phyloP scores from a whole-genome alignment of 768 basidiomycete genomes.

The Boletus coccyginus region DNA sequence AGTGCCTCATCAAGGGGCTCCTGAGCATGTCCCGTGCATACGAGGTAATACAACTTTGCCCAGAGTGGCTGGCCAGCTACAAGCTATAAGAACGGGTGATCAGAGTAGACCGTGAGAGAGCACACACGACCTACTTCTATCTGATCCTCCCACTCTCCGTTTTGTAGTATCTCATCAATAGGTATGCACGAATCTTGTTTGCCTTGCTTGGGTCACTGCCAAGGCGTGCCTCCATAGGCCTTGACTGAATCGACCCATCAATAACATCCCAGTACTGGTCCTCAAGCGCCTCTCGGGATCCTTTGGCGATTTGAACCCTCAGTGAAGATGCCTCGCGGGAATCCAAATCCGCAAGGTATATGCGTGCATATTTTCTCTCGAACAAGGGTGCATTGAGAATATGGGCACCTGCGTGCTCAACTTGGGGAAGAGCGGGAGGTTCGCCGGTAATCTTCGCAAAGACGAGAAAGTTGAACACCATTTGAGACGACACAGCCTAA shows the following conservation, averaged over 20 bases:
- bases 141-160: conserved; percentile 80
- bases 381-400: conserved; percentile 77
- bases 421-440: conserved; percentile 69
- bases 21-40: conserved; percentile 77
- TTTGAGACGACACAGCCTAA: conserved; percentile 54
- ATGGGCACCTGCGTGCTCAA: conserved; percentile 78
- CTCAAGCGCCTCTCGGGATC: conserved; percentile 79
- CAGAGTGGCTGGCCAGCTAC: conserved; percentile 87
- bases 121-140: conserved; percentile 65
- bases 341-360: conserved; percentile 65
- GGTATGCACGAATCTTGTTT: conserved; percentile 88
- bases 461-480: conserved; percentile 68
- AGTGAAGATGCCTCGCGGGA: conserved; percentile 65
- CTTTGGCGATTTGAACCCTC: conserved; percentile 71
- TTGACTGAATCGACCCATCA: conserved; percentile 76
- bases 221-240: conserved; percentile 80
- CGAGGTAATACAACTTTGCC: conserved; percentile 91
- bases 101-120: not conserved
- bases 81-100: conserved; percentile 44
- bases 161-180: conserved; percentile 79
- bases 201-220: conserved; percentile 89
- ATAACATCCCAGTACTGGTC: conserved; percentile 86
- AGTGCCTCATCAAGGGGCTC: conserved; percentile 81
- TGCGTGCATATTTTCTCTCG: conserved; percentile 79
- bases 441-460: conserved; percentile 75